Evolutionary conservation across 2,329 filamentous ascomycete genomes (phyloP).

Genomic region (Paraconiothyrium brasiliense): DNA sequence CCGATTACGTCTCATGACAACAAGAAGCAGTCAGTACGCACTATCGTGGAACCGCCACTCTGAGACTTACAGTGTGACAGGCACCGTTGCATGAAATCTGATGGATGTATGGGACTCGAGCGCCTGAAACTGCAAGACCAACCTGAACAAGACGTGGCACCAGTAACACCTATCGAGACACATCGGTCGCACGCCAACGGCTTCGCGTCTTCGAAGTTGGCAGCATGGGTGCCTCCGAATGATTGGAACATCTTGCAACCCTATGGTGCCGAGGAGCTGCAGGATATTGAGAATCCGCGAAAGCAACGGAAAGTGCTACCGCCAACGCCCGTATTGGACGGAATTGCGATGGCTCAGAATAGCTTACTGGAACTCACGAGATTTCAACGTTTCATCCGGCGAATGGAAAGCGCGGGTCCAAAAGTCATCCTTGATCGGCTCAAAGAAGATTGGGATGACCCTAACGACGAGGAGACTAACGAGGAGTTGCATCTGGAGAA

Average conservation of each 20-base stretch:
- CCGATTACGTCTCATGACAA: conserved; percentile 17
- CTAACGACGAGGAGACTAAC: conserved; percentile 56
- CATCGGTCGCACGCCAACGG: conserved; percentile 23
- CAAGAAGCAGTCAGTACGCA: conserved; percentile 24
- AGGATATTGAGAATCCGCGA: conserved; percentile 16
- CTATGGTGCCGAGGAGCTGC: background rate
- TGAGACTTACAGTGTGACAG: conserved; percentile 17
- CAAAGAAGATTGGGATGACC: conserved; percentile 56
- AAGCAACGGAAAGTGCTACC: conserved; percentile 29
- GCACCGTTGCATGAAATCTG: conserved; percentile 24
- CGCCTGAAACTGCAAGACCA: conserved; percentile 31
- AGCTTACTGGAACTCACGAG: conserved; percentile 43
- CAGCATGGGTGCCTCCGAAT: conserved; percentile 40
- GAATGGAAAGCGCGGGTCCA: conserved; percentile 64
- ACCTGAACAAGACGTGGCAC: conserved; percentile 15
- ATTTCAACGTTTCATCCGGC: conserved; percentile 64
- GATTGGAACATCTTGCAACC: conserved; percentile 47
- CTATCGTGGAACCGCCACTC: background rate
- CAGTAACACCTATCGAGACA: conserved; percentile 14
- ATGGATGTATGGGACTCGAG: conserved; percentile 32
- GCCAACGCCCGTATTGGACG: conserved; percentile 25
- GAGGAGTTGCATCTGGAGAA: conserved; percentile 64
- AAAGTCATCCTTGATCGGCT: conserved; percentile 65
- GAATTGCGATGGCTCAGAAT: conserved; percentile 29
- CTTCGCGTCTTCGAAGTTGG: conserved; percentile 23